phyloP scores from a whole-genome alignment of 2,329 filamentous ascomycete species.

The Phoma sp. region DNA sequence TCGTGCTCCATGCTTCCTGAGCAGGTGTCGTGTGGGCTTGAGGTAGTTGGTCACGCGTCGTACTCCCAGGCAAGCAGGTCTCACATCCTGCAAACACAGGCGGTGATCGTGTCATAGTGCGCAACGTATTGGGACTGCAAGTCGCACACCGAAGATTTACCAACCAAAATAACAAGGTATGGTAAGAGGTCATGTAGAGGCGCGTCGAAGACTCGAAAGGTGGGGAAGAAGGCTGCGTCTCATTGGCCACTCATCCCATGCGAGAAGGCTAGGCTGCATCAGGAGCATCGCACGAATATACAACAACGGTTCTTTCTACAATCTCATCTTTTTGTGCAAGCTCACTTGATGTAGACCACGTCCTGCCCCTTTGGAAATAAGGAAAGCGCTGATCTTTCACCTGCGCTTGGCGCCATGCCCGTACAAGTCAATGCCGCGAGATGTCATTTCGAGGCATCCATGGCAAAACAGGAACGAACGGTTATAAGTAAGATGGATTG shows the following conservation, averaged over 20 bases:
- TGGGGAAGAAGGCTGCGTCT: neutral
- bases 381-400: neutral
- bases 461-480: neutral
- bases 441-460: neutral
- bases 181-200: neutral
- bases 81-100: conserved; percentile 20
- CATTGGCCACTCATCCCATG: neutral
- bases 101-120: neutral
- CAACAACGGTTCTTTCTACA: neutral
- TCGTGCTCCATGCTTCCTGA: conserved; percentile 32
- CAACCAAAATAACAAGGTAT: neutral
- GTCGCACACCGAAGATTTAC: neutral
- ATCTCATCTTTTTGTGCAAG: neutral
- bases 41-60: conserved; percentile 37
- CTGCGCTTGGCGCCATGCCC: neutral
- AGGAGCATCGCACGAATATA: conserved; percentile 3
- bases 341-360: no score
- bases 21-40: conserved; percentile 26
- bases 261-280: neutral
- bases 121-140: neutral
- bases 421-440: conserved; percentile 6
- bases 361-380: neutral
- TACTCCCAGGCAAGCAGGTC: conserved; percentile 31
- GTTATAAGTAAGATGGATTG: neutral
- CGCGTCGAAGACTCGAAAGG: neutral